Evolutionary conservation across 1,284 basidiomycete genomes (phyloP).

Genomic region (Sphaerobolus stellatus): DNA sequence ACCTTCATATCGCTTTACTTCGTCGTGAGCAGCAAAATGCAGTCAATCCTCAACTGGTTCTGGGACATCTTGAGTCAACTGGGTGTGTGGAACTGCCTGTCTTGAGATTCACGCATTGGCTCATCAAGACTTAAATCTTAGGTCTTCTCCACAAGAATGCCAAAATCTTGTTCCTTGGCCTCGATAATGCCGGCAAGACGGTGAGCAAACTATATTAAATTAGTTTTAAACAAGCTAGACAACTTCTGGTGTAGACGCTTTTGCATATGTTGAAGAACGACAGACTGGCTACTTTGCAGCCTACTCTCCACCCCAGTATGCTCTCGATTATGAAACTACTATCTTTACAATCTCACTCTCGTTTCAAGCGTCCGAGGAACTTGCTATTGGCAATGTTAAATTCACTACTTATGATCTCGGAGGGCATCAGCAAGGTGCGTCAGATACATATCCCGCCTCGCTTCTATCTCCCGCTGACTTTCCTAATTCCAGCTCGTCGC

Average conservation of each 20-base stretch:
- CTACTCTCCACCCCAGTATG: conserved; percentile 97
- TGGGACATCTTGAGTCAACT: conserved; percentile 91
- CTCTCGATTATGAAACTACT: conserved; percentile 25
- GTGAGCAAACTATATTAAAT: conserved; percentile 46
- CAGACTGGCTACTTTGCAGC: conserved; percentile 95
- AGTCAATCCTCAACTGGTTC: conserved; percentile 91
- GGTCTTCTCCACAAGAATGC: conserved; percentile 98
- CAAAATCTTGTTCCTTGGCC: conserved; percentile 98
- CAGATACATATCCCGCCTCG: neutral
- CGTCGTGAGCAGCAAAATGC: conserved; percentile 5
- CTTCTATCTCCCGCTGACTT: conserved; percentile 9
- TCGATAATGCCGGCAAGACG: conserved; percentile 99
- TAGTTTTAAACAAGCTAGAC: conserved; percentile 1
- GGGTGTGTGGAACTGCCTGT: conserved; percentile 52
- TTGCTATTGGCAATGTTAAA: conserved; percentile 98
- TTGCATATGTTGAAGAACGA: conserved; percentile 99
- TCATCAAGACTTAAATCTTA: conserved; percentile 31
- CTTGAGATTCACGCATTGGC: conserved; percentile 3
- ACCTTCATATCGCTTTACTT: neutral
- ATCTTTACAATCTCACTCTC: conserved; percentile 1
- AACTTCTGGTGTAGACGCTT: conserved; percentile 68
- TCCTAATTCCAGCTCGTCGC: conserved; percentile 70
- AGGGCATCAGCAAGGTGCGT: conserved; percentile 91
- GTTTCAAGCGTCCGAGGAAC: conserved; percentile 88
- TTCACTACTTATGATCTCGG: conserved; percentile 99